Conservation (phyloP, 257 asterid species). For the Primulina eburnea region DNA sequence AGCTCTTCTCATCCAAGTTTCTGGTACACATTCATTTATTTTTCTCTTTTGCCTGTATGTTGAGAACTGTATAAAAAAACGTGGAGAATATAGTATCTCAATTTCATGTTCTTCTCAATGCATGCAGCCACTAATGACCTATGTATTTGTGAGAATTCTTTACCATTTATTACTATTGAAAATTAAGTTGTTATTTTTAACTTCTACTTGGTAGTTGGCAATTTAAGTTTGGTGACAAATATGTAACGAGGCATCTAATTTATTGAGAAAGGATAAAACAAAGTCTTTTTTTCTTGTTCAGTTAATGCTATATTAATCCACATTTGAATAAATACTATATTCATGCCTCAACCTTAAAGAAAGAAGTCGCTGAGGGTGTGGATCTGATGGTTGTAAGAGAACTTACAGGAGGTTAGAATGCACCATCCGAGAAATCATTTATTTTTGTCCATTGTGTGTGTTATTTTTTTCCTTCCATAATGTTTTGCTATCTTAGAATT, state of each 20-base stretch:
- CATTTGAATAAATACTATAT: slow-evolving; percentile 7
- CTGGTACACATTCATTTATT: background rate
- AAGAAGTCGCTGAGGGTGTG: slow-evolving; percentile 95
- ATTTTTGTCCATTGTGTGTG: background rate
- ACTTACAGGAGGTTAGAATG: slow-evolving; percentile 87
- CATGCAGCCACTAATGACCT: slow-evolving; percentile 3
- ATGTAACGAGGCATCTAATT: background rate
- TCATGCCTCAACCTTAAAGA: slow-evolving; percentile 89
- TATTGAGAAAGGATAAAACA: background rate
- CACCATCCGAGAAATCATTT: slow-evolving; percentile 6
- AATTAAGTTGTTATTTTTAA: background rate
- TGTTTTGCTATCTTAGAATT: background rate
- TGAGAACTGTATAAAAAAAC: background rate
- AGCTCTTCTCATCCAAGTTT: background rate
- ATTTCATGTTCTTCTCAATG: background rate
- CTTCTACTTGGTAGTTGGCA: background rate
- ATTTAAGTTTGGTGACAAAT: background rate
- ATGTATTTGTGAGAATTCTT: background rate
- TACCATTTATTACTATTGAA: background rate
- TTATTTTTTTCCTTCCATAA: slow-evolving; percentile 6
- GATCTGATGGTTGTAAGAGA: slow-evolving; percentile 99
- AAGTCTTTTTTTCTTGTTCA: slow-evolving; percentile 11
- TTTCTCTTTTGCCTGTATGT: no score
- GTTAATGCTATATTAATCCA: background rate
- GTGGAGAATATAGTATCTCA: background rate